phyloP scores from a whole-genome alignment of 768 basidiomycete species.

The Tulasnella sp. region DNA sequence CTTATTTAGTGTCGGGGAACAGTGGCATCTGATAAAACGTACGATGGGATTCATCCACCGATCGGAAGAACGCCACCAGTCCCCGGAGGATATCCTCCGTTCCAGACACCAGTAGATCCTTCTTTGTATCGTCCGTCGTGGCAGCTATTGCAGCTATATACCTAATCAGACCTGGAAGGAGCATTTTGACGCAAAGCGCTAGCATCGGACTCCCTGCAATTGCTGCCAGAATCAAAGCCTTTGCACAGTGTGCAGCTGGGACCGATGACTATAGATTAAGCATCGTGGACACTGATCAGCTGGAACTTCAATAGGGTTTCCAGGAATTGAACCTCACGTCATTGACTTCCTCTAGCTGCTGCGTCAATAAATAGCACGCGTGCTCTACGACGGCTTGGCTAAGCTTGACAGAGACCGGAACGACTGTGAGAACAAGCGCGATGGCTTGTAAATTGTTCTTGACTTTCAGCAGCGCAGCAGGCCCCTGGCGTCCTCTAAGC shows the following conservation, averaged over 20 bases:
- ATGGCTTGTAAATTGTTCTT: conserved; percentile 83
- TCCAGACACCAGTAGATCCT: conserved; percentile 47
- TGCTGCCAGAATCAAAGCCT: conserved; percentile 69
- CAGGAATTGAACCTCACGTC: conserved; percentile 40
- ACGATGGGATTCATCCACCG: conserved; percentile 54
- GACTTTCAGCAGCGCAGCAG: conserved; percentile 67
- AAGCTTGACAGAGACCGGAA: conserved; percentile 56
- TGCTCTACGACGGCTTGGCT: conserved; percentile 73
- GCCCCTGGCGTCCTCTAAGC: conserved; percentile 68
- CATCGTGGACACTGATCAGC: no score
- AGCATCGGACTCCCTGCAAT: conserved; percentile 54
- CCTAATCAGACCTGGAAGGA: conserved; percentile 75
- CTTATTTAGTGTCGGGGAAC: no score
- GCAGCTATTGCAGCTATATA: conserved; percentile 63
- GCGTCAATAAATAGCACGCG: conserved; percentile 70
- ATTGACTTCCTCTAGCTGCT: conserved; percentile 56
- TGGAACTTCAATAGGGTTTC: background rate
- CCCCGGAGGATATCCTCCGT: conserved; percentile 77
- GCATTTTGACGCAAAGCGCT: conserved; percentile 55
- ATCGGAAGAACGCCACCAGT: conserved; percentile 51
- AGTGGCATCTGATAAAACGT: no score
- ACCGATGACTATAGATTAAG: conserved; percentile 46
- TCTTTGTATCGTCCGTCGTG: conserved; percentile 36
- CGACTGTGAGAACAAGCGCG: conserved; percentile 72
- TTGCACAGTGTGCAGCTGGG: conserved; percentile 85